These are phyloP conservation scores for Diaporthe vaccinii DNA, from an alignment of 2,329 filamentous ascomycete species.

Conservation along the genomic window DNA sequence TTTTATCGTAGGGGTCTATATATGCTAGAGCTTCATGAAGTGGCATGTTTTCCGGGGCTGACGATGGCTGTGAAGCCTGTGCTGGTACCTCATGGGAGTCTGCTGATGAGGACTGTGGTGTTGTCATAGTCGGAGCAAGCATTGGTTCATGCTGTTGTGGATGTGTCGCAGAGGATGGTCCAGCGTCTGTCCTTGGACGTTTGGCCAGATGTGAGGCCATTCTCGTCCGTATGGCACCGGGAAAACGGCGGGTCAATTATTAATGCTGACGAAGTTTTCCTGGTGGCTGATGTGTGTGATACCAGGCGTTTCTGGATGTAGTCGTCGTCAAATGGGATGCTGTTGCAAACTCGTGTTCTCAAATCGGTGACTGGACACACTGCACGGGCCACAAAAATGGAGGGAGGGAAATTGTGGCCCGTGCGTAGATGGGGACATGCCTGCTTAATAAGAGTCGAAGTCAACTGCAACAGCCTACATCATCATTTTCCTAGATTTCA, in stretches of 20 bases:
- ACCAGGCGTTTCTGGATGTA: background rate
- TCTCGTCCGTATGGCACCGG: background rate
- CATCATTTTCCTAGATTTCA: background rate
- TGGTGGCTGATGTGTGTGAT: background rate
- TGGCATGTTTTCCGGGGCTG: constrained; percentile 25
- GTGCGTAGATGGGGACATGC: background rate
- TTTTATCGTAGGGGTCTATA: constrained; percentile 25
- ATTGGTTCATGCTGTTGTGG: background rate
- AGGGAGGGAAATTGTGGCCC: background rate
- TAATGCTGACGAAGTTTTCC: background rate
- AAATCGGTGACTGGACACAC: background rate
- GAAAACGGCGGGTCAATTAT: background rate
- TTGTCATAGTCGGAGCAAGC: background rate
- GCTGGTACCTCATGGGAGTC: background rate
- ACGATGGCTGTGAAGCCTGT: background rate
- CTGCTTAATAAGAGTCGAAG: background rate
- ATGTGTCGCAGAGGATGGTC: background rate
- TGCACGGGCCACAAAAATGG: background rate
- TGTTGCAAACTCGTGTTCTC: background rate
- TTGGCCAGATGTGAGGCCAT: background rate
- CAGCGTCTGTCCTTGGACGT: constrained; percentile 7
- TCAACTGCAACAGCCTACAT: background rate
- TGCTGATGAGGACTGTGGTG: background rate
- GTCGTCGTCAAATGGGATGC: background rate
- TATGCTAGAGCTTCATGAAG: constrained; percentile 33